These are phyloP conservation scores for Phialophora expanda DNA, from an alignment of 2,329 filamentous ascomycete species.

Conservation along the genomic window DNA sequence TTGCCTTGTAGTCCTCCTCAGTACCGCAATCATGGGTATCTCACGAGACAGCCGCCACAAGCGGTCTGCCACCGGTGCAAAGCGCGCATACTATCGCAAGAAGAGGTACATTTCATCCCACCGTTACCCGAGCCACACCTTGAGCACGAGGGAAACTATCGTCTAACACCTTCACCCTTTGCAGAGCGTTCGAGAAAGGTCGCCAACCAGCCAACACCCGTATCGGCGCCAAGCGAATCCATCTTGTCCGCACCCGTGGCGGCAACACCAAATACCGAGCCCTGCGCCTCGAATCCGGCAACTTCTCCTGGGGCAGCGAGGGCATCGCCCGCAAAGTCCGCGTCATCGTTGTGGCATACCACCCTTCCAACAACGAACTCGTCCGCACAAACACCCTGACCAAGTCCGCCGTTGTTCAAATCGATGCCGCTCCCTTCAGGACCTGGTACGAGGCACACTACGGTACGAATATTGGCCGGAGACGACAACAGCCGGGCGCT, in stretches of 20 bases:
- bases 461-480: conserved; percentile 84
- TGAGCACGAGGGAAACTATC: not conserved
- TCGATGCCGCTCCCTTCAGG: conserved; percentile 98
- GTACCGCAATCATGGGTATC: conserved; percentile 95
- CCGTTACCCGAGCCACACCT: not conserved
- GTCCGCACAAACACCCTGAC: conserved; percentile 99
- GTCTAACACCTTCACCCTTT: conserved; percentile 48
- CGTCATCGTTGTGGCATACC: conserved; percentile 97
- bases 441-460: conserved; percentile 99
- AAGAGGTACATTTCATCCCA: conserved; percentile 54
- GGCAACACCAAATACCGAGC: conserved; percentile 99
- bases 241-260: conserved; percentile 94
- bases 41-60: conserved; percentile 99
- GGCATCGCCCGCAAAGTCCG: conserved; percentile 98
- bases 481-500: conserved; percentile 77
- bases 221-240: conserved; percentile 96
- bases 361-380: conserved; percentile 99
- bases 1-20: conserved; percentile 51
- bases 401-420: conserved; percentile 97
- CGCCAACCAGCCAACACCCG: conserved; percentile 99
- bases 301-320: conserved; percentile 99
- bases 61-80: conserved; percentile 98
- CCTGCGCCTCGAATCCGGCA: conserved; percentile 96
- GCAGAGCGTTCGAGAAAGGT: conserved; percentile 99
- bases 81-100: conserved; percentile 86